Evolutionary conservation across 2,329 filamentous ascomycete species (phyloP), one percentile per base, ranked within the genome.

Genomic region (Ophiocordyceps robertsii): DNA sequence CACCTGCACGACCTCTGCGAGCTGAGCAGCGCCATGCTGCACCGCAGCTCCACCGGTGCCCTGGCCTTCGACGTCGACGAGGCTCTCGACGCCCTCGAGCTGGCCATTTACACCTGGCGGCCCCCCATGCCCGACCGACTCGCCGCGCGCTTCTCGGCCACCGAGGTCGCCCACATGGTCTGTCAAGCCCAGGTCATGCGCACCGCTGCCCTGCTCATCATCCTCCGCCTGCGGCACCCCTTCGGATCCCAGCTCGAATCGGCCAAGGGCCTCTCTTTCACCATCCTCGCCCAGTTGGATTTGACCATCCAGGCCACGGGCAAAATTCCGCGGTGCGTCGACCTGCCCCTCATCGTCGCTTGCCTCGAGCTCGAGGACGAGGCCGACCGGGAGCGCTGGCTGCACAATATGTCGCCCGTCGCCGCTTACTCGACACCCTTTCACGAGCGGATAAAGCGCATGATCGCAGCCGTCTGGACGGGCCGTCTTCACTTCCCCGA

Each of bases 131-230:
- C 53, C 3, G 37, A 44, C 7, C 49, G 43, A 35, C 54, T 56
- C 37, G 44, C 38, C 8, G 43, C 24, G 0, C 35, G 37, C 4
- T 56, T 49, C 16, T 48, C 47, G 4, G 37, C 51, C 1, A 37
- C 40, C 10, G 56, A 58, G 27, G 45, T 56, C 2, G 44, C 51
- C 0, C 55, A 55, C 38, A 56, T 59, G 54, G 44, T 56, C 36
- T 55, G 53, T 12, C 56, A 59, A 24, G 51, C 48, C 2, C 50
- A 53, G 16, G 50, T 52, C 12, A 47, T 53, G 43, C 51, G 49
- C 4, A 40, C 49, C 4, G 50, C 50, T 2, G 48, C 46, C 7
- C 44, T 55, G 5, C 46, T 58, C 7, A 43, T 57, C 8, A 40
- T 54, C 0, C 51, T 56, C 35, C 45, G 54, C 1, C 43, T 58